A percentile compares a stretch with the other conserved stretches of the same genome.
Conservation (phyloP, 768 basidiomycete genomes). For the Tulasnella calospora region DNA sequence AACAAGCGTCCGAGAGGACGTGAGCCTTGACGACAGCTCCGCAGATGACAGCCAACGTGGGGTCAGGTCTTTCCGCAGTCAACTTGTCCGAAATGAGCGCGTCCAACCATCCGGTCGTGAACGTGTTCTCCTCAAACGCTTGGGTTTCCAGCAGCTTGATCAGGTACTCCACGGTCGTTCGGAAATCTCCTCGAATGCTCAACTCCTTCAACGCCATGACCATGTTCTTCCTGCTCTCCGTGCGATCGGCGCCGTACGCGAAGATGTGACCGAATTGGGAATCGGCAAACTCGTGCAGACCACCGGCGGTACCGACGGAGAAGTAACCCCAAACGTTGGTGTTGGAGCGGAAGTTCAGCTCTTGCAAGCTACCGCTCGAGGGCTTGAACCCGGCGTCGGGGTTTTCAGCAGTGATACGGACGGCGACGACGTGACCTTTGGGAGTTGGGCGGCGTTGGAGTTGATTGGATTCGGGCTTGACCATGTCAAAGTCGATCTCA, state of each 20-base stretch:
- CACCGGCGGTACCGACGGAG: constrained; percentile 91
- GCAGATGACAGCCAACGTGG: constrained; percentile 87
- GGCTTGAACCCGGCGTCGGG: constrained; percentile 99
- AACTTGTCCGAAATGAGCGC: constrained; percentile 94
- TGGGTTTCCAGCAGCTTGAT: constrained; percentile 96
- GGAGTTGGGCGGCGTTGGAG: constrained; percentile 92
- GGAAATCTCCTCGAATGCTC: constrained; percentile 97
- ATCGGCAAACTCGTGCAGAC: constrained; percentile 97
- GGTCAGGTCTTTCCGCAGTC: constrained; percentile 93
- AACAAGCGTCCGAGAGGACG: constrained; percentile 81
- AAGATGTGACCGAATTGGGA: constrained; percentile 99
- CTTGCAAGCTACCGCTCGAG: constrained; percentile 92
- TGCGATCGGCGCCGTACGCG: constrained; percentile 93
- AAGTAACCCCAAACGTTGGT: constrained; percentile 99
- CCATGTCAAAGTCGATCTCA: constrained; percentile 96
- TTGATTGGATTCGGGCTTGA: constrained; percentile 77
- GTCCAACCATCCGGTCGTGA: constrained; percentile 98
- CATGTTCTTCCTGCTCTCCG: constrained; percentile 97
- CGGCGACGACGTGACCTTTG: constrained; percentile 97
- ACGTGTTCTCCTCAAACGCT: constrained; percentile 93
- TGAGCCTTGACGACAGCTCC: constrained; percentile 95
- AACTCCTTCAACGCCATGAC: constrained; percentile 97
- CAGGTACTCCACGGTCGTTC: constrained; percentile 97
- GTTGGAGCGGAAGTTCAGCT: constrained; percentile 98
- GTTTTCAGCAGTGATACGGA: constrained; percentile 98